A percentile compares a stretch with the other conserved stretches of the same genome.
phyloP scores from a whole-genome alignment of 208 protist species.

The Porcisia hertigi region DNA sequence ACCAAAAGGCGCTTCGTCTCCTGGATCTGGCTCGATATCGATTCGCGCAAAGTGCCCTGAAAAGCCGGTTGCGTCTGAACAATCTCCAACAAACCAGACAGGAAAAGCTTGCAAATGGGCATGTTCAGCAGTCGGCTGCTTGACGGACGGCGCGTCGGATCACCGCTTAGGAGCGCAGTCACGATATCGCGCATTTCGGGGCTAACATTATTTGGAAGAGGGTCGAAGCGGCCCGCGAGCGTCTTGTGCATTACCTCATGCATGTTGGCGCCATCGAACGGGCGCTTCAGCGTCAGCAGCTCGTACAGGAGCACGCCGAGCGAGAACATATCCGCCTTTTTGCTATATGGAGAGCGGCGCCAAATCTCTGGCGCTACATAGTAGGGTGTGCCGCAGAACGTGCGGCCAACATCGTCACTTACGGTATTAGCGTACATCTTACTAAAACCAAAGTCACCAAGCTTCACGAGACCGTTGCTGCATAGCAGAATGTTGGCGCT shows the following conservation, averaged over 20 bases:
- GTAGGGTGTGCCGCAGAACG: slow-evolving; percentile 90
- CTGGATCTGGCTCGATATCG: slow-evolving; percentile 61
- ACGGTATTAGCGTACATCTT: slow-evolving; percentile 61
- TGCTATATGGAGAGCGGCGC: slow-evolving; percentile 90
- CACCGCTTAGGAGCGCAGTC: slow-evolving; percentile 48
- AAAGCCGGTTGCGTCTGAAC: slow-evolving; percentile 71
- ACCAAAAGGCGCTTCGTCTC: slow-evolving; percentile 60
- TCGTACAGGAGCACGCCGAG: slow-evolving; percentile 89
- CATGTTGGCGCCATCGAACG: slow-evolving; percentile 78
- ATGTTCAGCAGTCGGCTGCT: slow-evolving; percentile 71
- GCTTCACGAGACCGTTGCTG: slow-evolving; percentile 79
- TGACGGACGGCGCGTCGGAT: slow-evolving; percentile 55
- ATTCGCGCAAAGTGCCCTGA: slow-evolving; percentile 55
- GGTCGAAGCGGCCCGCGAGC: slow-evolving; percentile 51
- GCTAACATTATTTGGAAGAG: slow-evolving; percentile 50
- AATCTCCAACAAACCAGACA: slow-evolving; percentile 77
- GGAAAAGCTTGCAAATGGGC: slow-evolving; percentile 75
- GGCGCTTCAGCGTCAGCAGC: slow-evolving; percentile 79
- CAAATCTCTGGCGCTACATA: slow-evolving; percentile 94
- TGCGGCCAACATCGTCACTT: slow-evolving; percentile 53
- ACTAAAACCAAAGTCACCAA: slow-evolving; percentile 88
- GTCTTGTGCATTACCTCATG: slow-evolving; percentile 79
- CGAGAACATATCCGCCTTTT: slow-evolving; percentile 93
- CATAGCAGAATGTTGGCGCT: slow-evolving; percentile 83
- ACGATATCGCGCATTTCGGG: slow-evolving; percentile 70